Evolutionary conservation across 2,329 filamentous ascomycete genomes (phyloP), one percentile per base, ranked within the genome.

Genomic region (Aspergillus sojae): DNA sequence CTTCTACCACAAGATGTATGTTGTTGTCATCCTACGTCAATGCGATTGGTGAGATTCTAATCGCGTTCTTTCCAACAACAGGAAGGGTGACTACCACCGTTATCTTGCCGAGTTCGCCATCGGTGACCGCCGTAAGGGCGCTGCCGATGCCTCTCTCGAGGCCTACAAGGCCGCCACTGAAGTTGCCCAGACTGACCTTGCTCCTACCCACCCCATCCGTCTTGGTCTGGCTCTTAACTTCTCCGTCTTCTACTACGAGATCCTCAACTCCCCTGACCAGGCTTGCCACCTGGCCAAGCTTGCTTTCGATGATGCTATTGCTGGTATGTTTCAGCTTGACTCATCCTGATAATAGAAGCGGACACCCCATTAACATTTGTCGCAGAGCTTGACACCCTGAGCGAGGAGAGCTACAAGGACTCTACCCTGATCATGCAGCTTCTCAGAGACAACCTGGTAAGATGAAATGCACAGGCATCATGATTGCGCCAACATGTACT

Each of bases 191-290:
- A 94, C 91, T 74, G 92, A 95, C 81, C 89, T 96, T 72, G 90
- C 93, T 68, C 93, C 93, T 68, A 96, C 93, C 63, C 93, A 96
- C 86, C 93, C 93, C 77, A 96, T 96, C 83, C 92, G 93, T 77
- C 91, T 96, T 70, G 93, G 93, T 79, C 89, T 96, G 71, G 93
- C 93, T 74, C 87, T 96, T 72, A 96, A 96, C 90, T 96, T 96
- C 87, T 97, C 94, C 70, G 94, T 97, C 77, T 98, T 97, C 88
- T 98, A 98, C 90, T 99, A 99, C 82, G 92, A 99, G 89, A 99
- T 98, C 80, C 87, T 98, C 77, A 99, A 98, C 87, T 93, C 94
- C 50, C 94, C 94, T 69, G 95, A 98, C 81, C 94, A 96, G 85
- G 94, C 94, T 79, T 97, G 94, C 90, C 94, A 97, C 82, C 89